Percentiles rank a stretch among this genome's conserved stretches.
Conservation (phyloP, 441 rosid species). For the Corymbia calophylla region DNA sequence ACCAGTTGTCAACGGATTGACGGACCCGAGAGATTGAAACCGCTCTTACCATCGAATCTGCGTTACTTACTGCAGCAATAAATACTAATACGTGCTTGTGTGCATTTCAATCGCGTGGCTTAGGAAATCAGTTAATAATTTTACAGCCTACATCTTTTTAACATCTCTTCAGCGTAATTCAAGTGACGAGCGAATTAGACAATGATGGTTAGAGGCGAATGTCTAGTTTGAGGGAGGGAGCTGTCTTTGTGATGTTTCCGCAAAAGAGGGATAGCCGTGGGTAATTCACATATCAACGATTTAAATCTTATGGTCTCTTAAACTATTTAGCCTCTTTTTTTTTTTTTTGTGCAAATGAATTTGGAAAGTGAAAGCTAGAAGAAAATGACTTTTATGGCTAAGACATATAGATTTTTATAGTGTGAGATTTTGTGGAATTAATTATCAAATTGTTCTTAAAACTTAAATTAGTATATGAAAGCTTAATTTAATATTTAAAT, state of each 20-base stretch:
- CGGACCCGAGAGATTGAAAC: not conserved
- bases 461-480: not conserved
- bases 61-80: not conserved
- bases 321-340: fast-evolving
- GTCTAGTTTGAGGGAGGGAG: not conserved
- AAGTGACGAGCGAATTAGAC: not conserved
- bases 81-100: not conserved
- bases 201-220: not conserved
- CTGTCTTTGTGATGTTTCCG: not conserved
- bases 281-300: not conserved
- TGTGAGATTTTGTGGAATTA: not conserved
- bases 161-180: not conserved
- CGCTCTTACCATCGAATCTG: not conserved
- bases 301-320: fast-evolving
- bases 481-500: no score
- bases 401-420: not conserved
- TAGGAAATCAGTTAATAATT: not conserved
- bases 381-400: not conserved
- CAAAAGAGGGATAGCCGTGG: not conserved
- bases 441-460: no score
- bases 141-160: not conserved
- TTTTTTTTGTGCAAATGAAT: not conserved
- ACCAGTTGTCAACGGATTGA: not conserved
- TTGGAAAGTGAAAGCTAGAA: not conserved
- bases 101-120: not conserved